Base-by-base conservation (phyloP, 2,329 filamentous ascomycete genomes). In the Aspergillus brasiliensis region DNA sequence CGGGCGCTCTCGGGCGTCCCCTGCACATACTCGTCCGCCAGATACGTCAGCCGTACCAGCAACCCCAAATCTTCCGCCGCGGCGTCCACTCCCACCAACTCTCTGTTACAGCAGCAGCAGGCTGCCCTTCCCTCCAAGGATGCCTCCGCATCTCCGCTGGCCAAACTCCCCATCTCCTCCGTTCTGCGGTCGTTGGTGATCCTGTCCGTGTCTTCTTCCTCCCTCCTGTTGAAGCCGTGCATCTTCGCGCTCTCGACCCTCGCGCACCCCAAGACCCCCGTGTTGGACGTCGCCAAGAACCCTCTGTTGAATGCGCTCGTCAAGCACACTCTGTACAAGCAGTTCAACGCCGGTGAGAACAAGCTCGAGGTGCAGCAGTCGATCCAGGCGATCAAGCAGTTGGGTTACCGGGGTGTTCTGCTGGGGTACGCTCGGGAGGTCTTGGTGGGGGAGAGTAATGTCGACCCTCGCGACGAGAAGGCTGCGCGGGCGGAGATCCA, bases 191-290 rank as follows among this genome's bases (percentile, higher is more conserved):
- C 75, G 15, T 57, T 77, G 47, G 59, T 77, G 46, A 71, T 77
- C 3, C 66, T 77, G 6, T 75, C 75, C 13, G 66, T 76, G 28
- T 77, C 75, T 0, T 77, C 75, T 5, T 76, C 75, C 1, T 40
- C 71, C 5, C 57, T 88, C 4, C 84, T 97, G 0, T 84, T 96
- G 7, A 81, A 82, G 11, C 88, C 91, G 1, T 94, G 89, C 42
- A 84, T 96, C 56, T 83, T 83, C 59, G 78, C 90, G 52, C 90
- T 96, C 74, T 85, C 83, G 6, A 75, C 83, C 23, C 83, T 82
- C 54, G 77, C 79, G 1, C 75, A 79, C 53, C 81, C 80, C 5
- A 77, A 77, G 57, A 78, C 74, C 0, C 58, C 72, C 1, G 55
- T 83, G 1, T 69, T 83, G 31, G 80, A 83, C 62, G 80, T 82